Evolutionary conservation across 73 alveolate species (phyloP), one percentile per base, ranked within the genome.

Genomic region (Paramecium sexaurelia): DNA sequence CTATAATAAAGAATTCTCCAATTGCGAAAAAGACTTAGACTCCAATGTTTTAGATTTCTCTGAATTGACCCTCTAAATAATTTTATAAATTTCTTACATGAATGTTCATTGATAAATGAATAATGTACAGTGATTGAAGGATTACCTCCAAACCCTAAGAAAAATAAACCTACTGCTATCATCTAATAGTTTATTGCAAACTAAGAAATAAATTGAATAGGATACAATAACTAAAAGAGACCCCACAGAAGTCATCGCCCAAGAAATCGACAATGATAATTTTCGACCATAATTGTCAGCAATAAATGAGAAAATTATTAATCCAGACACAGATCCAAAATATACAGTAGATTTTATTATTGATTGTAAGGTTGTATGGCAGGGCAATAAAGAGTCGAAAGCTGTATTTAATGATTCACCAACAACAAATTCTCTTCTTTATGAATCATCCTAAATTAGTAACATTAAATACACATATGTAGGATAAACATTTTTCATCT

Each of bases 241-340:
- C 6, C 94, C 94, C 5, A 88, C 5, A 15, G 94, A 32, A n/a
- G 94, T 57, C 55, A 69, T 37, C 20, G 41, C 57, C 94, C 94
- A 88, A 3, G 94, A 20, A 20, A 88, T 24, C 9, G 84, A 51
- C 4, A 88, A 47, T 0, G 94, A 82, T 7, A 88, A 22, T 75
- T 66, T 88, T 20, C 94, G 75, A 26, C 94, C 94, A 68, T 88
- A 68, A 37, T 88, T 88, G 22, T 88, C 94, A 20, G 91, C 94
- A 27, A 88, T 40, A 55, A 75, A 88, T 7, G 94, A 88, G 33
- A 88, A 88, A 22, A 88, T 36, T 69, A 88, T 69, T 43, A 88
- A 88, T 5, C 94, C 94, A 36, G 55, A 11, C 33, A 88, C 68
- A 10, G 94, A 88, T 17, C 94, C 94, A 24, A 88, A 4, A 43